phyloP scores from a whole-genome alignment of 768 basidiomycete genomes.

The Auriculariales sp. region DNA sequence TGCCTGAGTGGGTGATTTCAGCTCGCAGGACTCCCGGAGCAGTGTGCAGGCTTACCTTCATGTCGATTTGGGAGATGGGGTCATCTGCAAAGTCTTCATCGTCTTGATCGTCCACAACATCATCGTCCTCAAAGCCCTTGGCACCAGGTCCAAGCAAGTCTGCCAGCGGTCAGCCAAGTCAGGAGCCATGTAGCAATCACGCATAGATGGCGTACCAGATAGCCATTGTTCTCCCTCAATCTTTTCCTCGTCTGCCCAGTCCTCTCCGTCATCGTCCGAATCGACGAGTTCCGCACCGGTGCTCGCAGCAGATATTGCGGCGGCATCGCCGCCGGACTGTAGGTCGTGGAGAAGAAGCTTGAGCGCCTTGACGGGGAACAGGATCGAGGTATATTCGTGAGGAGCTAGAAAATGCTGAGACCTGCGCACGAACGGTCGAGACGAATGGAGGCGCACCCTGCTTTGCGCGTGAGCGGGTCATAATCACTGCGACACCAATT shows the following conservation, averaged over 20 bases:
- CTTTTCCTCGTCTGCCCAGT: constrained; percentile 87
- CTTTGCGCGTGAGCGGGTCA: constrained; percentile 88
- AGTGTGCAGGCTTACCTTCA: constrained; percentile 31
- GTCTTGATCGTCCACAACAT: constrained; percentile 52
- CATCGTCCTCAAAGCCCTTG: constrained; percentile 62
- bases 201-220: constrained; percentile 37
- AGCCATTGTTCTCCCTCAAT: constrained; percentile 62
- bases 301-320: constrained; percentile 45
- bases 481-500: constrained; percentile 50
- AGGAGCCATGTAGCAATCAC: not conserved
- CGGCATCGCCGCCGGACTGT: constrained; percentile 61
- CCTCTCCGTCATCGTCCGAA: constrained; percentile 80
- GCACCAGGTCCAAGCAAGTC: constrained; percentile 68
- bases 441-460: constrained; percentile 39
- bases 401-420: constrained; percentile 39
- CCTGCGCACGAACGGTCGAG: constrained; percentile 7
- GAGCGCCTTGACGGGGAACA: constrained; percentile 85
- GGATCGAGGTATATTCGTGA: constrained; percentile 68
- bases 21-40: not conserved
- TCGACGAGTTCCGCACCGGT: constrained; percentile 36
- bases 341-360: constrained; percentile 81
- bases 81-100: constrained; percentile 86
- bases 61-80: constrained; percentile 75
- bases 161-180: not conserved
- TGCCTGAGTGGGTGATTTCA: constrained; percentile 25